These are phyloP conservation scores for Trichoderma asperellum DNA, from an alignment of 2,329 filamentous ascomycete species.

Conservation along the genomic window DNA sequence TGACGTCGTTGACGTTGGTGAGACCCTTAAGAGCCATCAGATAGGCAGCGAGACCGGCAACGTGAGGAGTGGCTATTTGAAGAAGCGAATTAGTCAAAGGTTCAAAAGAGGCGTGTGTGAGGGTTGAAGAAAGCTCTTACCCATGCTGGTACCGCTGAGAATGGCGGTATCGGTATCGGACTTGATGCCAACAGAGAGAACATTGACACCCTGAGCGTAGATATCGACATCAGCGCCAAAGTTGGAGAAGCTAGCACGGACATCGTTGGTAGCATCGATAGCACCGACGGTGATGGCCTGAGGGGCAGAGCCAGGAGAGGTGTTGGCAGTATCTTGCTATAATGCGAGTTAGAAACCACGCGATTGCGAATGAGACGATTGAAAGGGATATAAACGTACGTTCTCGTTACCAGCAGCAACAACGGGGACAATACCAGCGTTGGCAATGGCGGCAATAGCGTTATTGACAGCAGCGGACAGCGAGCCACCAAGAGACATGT, in stretches of 20 bases:
- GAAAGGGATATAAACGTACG: slow-evolving; percentile 35
- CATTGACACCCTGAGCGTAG: slow-evolving; percentile 59
- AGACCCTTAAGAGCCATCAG: slow-evolving; percentile 62
- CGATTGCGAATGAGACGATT: background rate
- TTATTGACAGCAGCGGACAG: slow-evolving; percentile 56
- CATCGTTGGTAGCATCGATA: slow-evolving; percentile 56
- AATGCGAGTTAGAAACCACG: background rate
- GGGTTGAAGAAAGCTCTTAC: slow-evolving; percentile 34
- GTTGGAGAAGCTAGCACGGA: slow-evolving; percentile 60
- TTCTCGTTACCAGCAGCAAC: slow-evolving; percentile 65
- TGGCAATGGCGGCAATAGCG: slow-evolving; percentile 55
- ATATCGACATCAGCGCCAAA: slow-evolving; percentile 58
- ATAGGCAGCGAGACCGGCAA: slow-evolving; percentile 70
- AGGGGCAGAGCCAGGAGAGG: slow-evolving; percentile 59
- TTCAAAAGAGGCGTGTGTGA: background rate
- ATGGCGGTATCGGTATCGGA: slow-evolving; percentile 49
- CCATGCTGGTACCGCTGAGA: slow-evolving; percentile 64
- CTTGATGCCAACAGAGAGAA: slow-evolving; percentile 58
- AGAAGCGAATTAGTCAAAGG: background rate
- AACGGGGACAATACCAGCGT: slow-evolving; percentile 58
- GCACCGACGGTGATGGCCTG: slow-evolving; percentile 64
- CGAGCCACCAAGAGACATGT: slow-evolving; percentile 64
- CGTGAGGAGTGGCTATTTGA: slow-evolving; percentile 61
- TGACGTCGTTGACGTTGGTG: slow-evolving; percentile 44
- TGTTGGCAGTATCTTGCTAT: slow-evolving; percentile 52